Evolutionary conservation across 2,329 filamentous ascomycete species (phyloP).

Genomic region (Stagonosporopsis rhizophila): DNA sequence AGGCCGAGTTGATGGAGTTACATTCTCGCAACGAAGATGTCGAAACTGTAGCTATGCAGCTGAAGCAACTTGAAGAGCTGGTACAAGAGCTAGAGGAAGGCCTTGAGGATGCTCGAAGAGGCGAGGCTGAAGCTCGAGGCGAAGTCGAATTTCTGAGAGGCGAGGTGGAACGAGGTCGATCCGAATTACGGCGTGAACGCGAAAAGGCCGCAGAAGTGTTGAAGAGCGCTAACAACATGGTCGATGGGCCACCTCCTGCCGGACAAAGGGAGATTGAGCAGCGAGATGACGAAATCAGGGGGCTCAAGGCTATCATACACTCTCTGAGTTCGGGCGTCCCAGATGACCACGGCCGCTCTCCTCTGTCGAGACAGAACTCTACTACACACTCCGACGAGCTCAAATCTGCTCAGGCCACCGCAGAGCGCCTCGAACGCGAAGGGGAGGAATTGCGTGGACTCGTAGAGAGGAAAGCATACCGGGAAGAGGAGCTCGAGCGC

Average conservation of each 20-base stretch:
- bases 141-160: slow-evolving; percentile 96
- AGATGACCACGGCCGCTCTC: slow-evolving; percentile 45
- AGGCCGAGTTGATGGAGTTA: slow-evolving; percentile 82
- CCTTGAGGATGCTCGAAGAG: slow-evolving; percentile 89
- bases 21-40: slow-evolving; percentile 87
- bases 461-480: slow-evolving; percentile 73
- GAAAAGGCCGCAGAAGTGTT: slow-evolving; percentile 75
- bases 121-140: slow-evolving; percentile 92
- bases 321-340: slow-evolving; percentile 80
- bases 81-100: slow-evolving; percentile 97
- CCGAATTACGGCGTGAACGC: slow-evolving; percentile 85
- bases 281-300: slow-evolving; percentile 96
- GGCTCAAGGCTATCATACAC: slow-evolving; percentile 97
- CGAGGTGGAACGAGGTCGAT: slow-evolving; percentile 88
- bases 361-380: slow-evolving; percentile 39
- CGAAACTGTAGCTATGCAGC: slow-evolving; percentile 84
- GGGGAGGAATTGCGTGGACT: slow-evolving; percentile 77
- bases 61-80: slow-evolving; percentile 94
- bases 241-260: slow-evolving; percentile 50
- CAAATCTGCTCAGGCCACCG: slow-evolving; percentile 64
- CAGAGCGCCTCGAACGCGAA: slow-evolving; percentile 79
- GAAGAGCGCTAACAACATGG: slow-evolving; percentile 60
- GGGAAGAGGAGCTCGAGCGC: slow-evolving; percentile 86
- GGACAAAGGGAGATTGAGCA: slow-evolving; percentile 81
- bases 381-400: slow-evolving; percentile 54